These are phyloP conservation scores for Polymyxa betae DNA, from an alignment of 208 protist species.

Conservation along the genomic window DNA sequence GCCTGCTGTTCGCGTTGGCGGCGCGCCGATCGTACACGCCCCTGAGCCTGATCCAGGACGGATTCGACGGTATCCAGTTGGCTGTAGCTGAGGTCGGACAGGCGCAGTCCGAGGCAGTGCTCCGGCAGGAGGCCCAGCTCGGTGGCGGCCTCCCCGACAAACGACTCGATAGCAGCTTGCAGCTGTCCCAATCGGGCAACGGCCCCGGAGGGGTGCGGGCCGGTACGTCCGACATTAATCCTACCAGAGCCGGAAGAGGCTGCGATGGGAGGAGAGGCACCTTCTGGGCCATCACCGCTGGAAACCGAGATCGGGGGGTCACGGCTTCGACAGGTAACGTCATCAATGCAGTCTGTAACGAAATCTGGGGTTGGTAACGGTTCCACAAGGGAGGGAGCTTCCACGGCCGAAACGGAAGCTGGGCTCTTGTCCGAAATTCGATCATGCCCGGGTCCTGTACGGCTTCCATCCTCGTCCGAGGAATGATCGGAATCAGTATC, in stretches of 20 bases:
- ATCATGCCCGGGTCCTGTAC: too few relatives aligned
- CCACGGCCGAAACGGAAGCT: too few relatives aligned
- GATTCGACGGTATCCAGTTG: slow-evolving; percentile 4
- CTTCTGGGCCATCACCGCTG: background rate
- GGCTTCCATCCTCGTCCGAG: too few relatives aligned
- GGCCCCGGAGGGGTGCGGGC: background rate
- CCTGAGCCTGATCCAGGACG: background rate
- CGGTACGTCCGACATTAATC: background rate
- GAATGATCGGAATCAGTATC: too few relatives aligned
- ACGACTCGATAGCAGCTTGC: background rate
- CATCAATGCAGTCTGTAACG: too few relatives aligned
- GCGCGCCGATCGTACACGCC: background rate
- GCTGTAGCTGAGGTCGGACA: slow-evolving; percentile 12
- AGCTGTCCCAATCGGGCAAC: background rate
- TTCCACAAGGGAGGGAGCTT: too few relatives aligned
- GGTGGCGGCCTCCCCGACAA: background rate
- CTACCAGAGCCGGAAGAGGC: background rate
- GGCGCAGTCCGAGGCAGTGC: background rate
- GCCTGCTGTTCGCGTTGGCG: background rate
- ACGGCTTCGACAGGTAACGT: too few relatives aligned
- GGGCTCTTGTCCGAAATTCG: too few relatives aligned
- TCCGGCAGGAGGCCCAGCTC: slow-evolving; percentile 8
- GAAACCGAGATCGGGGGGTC: background rate
- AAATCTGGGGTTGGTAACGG: too few relatives aligned
- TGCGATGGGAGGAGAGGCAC: background rate